Conservation (phyloP, 495 filamentous ascomycete genomes). For the Talaromyces thailandensis region DNA sequence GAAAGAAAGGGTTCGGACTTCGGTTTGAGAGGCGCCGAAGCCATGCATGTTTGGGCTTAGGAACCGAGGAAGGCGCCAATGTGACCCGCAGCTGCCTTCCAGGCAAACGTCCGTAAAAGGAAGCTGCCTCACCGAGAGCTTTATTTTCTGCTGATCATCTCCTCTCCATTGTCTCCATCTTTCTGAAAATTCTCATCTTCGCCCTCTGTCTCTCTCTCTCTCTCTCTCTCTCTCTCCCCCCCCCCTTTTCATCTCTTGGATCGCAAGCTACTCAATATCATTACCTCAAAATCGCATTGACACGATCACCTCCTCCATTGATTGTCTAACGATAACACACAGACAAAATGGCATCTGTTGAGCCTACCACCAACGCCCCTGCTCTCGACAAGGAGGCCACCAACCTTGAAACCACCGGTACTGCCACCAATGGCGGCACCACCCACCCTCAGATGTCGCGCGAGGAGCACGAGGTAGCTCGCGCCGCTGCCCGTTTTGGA, state of each 20-base stretch:
- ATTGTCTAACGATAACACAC: not conserved
- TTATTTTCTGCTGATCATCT: slow-evolving; percentile 13
- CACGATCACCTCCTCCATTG: not conserved
- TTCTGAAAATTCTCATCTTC: slow-evolving; percentile 7
- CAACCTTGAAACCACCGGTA: not conserved
- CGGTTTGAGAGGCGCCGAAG: not conserved
- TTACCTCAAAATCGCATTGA: not conserved
- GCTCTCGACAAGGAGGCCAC: slow-evolving; percentile 29
- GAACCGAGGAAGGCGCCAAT: not conserved
- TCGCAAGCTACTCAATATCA: not conserved
- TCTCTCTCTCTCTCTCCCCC: not conserved
- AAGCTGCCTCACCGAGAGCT: slow-evolving; percentile 13
- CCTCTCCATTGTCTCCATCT: not conserved
- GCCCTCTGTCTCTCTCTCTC: not conserved
- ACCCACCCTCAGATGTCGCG: slow-evolving; percentile 29
- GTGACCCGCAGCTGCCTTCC: not conserved
- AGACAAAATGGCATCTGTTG: not conserved
- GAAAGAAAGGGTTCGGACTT: not conserved
- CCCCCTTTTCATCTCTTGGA: not conserved
- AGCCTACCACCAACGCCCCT: not conserved
- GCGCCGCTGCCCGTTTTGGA: slow-evolving; percentile 40
- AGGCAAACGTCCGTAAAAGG: not conserved
- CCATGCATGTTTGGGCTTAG: not conserved
- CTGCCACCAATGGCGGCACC: slow-evolving; percentile 11
- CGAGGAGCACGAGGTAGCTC: slow-evolving; percentile 38